Conservation (phyloP, 257 asterid species). For the Forsythia suspensa region DNA sequence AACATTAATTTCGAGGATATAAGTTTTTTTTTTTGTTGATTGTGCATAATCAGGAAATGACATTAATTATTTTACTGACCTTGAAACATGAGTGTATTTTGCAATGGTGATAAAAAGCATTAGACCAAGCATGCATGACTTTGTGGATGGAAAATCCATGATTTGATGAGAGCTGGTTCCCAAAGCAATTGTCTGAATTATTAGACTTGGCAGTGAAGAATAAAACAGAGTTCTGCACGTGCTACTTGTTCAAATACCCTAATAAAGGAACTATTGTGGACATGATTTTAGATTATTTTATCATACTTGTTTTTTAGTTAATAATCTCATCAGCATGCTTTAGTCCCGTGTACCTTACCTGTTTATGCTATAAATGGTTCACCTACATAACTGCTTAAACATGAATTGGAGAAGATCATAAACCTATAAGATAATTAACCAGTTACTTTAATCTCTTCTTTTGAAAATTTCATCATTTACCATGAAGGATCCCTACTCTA, state of each 20-base stretch:
- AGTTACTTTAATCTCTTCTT: background rate
- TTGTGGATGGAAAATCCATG: background rate
- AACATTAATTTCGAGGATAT: background rate
- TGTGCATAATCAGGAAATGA: background rate
- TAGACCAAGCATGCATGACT: background rate
- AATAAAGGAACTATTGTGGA: background rate
- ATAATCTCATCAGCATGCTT: conserved; percentile 10
- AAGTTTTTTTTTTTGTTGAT: background rate
- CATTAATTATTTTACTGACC: background rate
- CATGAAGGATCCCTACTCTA: conserved; percentile 66
- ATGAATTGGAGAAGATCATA: conserved; percentile 11
- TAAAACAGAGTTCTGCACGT: background rate
- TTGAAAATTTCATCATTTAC: conserved; percentile 20
- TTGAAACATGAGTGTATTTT: background rate
- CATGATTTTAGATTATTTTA: background rate
- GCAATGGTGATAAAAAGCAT: background rate
- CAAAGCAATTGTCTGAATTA: background rate
- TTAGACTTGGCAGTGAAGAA: background rate
- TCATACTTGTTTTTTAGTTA: background rate
- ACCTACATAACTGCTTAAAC: background rate
- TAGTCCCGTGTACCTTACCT: conserved; percentile 1
- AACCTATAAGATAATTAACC: background rate
- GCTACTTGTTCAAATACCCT: background rate
- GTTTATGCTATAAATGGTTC: conserved; percentile 1
- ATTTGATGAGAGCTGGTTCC: background rate